phyloP scores from a whole-genome alignment of 129 eudicot species.

The Ambrosia artemisiifolia region DNA sequence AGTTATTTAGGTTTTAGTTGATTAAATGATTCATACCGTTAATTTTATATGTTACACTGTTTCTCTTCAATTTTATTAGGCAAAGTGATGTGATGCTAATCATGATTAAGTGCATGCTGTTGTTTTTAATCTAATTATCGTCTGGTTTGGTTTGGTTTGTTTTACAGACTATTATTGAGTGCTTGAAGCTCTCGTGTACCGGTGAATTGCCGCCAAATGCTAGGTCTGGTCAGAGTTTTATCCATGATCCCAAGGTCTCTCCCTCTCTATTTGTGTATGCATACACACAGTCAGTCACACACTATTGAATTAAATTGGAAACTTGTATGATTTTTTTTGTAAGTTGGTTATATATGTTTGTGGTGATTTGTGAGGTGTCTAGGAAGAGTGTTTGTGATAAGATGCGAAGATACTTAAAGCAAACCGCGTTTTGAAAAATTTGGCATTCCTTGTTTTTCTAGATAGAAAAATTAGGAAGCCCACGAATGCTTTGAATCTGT shows the following conservation, averaged over 20 bases:
- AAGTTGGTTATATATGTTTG: constrained; percentile 4
- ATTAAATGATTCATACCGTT: neutral
- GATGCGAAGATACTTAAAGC: neutral
- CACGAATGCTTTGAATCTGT: neutral
- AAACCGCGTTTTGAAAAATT: neutral
- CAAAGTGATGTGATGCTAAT: neutral
- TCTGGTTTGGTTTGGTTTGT: constrained; percentile 8
- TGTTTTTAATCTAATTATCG: neutral
- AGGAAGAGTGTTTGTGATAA: neutral
- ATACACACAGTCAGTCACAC: neutral
- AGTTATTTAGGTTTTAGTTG: neutral
- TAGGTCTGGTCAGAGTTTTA: constrained; percentile 90
- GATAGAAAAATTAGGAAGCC: constrained; percentile 4
- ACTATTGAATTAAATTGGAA: neutral
- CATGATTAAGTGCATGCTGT: neutral
- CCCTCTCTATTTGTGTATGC: neutral
- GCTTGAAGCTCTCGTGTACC: constrained; percentile 89
- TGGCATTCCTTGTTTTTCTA: constrained; percentile 10
- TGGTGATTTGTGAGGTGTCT: neutral
- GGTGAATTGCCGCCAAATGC: constrained; percentile 99
- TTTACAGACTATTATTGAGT: constrained; percentile 83
- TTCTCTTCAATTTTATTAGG: neutral
- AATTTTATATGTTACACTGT: neutral
- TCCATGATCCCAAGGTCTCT: constrained; percentile 89
- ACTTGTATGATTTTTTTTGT: neutral